phyloP scores from a whole-genome alignment of 805 yeast species.

The Candida corydali region DNA sequence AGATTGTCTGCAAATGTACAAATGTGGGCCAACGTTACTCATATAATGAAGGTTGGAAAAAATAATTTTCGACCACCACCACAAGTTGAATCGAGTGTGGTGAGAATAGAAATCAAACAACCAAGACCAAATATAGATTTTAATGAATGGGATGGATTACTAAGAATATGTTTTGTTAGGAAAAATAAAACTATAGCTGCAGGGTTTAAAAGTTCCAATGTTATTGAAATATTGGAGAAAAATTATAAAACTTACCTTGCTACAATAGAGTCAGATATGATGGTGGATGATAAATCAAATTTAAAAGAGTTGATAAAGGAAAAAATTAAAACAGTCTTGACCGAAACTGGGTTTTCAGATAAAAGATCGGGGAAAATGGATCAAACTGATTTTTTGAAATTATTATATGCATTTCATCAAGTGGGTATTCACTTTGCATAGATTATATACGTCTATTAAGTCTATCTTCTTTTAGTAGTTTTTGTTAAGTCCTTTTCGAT shows the following conservation, averaged over 20 bases:
- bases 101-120: conserved; percentile 81
- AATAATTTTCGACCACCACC: conserved; percentile 98
- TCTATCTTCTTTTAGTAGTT: conserved; percentile 51
- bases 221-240: conserved; percentile 75
- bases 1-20: conserved; percentile 94
- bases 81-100: conserved; percentile 95
- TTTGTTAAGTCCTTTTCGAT: conserved; percentile 64
- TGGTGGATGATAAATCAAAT: conserved; percentile 39
- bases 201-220: conserved; percentile 80
- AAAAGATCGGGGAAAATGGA: conserved; percentile 92
- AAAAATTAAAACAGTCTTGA: conserved; percentile 69
- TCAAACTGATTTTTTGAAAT: conserved; percentile 85
- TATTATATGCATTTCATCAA: conserved; percentile 90
- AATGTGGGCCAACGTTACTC: conserved; percentile 99
- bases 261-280: conserved; percentile 43
- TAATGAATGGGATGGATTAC: conserved; percentile 94
- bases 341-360: conserved; percentile 76
- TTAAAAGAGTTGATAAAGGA: conserved; percentile 52
- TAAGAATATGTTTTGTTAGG: conserved; percentile 87
- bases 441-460: neutral
- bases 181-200: conserved; percentile 92
- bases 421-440: conserved; percentile 95
- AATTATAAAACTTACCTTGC: conserved; percentile 80
- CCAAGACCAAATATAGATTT: conserved; percentile 95
- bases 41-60: conserved; percentile 96